A percentile compares a stretch with the other conserved stretches of the same genome.
Evolutionary conservation across 345 rosid genomes (phyloP).

Genomic region (Cochlearia excelsa): DNA sequence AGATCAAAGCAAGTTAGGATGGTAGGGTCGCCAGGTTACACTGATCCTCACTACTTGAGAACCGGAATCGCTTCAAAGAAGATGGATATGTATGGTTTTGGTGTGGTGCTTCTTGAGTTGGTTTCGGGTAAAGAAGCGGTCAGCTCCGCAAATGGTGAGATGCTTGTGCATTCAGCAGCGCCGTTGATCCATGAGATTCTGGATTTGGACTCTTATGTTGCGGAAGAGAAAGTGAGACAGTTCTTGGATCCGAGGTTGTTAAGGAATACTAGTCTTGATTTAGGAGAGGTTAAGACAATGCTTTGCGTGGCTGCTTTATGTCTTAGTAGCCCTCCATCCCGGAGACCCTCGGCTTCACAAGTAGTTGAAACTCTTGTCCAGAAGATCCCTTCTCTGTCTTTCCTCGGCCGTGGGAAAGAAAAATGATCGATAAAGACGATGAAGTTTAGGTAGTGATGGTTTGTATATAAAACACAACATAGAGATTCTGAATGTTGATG

Average conservation of each 20-base stretch:
- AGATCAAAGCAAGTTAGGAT: slow-evolving; percentile 49
- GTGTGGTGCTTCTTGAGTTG: slow-evolving; percentile 70
- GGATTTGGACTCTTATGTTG: slow-evolving; percentile 7
- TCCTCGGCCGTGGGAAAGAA: slow-evolving; percentile 21
- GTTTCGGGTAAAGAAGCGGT: slow-evolving; percentile 71
- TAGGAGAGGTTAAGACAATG: slow-evolving; percentile 55
- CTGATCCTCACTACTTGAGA: slow-evolving; percentile 73
- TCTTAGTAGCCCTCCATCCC: slow-evolving; percentile 41
- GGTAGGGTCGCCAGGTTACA: slow-evolving; percentile 85
- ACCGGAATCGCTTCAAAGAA: slow-evolving; percentile 80
- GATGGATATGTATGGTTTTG: slow-evolving; percentile 79
- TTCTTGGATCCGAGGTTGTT: slow-evolving; percentile 60
- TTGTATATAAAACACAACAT: too few relatives aligned
- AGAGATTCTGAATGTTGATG: too few relatives aligned
- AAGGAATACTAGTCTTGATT: slow-evolving; percentile 39
- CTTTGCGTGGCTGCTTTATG: slow-evolving; percentile 49
- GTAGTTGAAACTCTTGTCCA: slow-evolving; percentile 40
- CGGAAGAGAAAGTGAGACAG: slow-evolving; percentile 32
- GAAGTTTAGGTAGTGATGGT: slow-evolving; percentile 31
- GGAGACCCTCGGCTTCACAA: slow-evolving; percentile 58
- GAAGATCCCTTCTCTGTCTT: slow-evolving; percentile 38
- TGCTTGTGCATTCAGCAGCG: slow-evolving; percentile 46
- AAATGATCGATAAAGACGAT: slow-evolving; percentile 1
- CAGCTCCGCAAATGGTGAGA: slow-evolving; percentile 52
- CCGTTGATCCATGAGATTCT: slow-evolving; percentile 33